Percentiles rank a stretch among this genome's conserved stretches.
These are phyloP conservation scores for Micractinium sp. DNA, from an alignment of 139 green algal species.

Conservation along the genomic window DNA sequence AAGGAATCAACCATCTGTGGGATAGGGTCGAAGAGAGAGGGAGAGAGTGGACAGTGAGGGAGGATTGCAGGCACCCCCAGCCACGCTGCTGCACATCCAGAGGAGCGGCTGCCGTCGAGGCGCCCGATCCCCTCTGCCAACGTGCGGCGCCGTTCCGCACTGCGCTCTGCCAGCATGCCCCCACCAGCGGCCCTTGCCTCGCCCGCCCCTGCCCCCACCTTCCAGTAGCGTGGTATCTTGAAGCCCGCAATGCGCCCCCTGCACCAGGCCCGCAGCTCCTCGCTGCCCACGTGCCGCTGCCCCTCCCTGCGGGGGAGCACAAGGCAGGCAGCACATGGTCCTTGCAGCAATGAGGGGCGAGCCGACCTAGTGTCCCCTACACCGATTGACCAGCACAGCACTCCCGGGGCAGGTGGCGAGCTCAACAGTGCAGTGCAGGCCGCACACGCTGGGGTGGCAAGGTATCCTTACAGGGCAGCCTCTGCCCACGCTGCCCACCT, in stretches of 20 bases:
- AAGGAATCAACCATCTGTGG: conserved; percentile 17
- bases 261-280: conserved; percentile 31
- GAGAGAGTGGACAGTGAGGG: no score
- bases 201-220: not conserved
- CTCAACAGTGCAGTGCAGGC: not conserved
- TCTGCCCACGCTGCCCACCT: not conserved
- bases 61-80: no score
- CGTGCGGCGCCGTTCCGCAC: no score
- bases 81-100: no score
- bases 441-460: not conserved
- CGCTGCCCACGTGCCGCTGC: not conserved
- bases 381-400: no score
- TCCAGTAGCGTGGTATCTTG: conserved; percentile 30
- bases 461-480: not conserved
- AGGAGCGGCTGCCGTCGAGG: no score
- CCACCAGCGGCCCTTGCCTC: not conserved
- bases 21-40: no score
- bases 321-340: not conserved
- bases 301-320: not conserved
- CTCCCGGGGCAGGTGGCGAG: no score
- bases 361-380: no score
- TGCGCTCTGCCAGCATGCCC: not conserved
- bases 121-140: no score
- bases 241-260: conserved; percentile 3
- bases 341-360: not conserved